Conservation (phyloP, 2,329 filamentous ascomycete species). For the Pyricularia grisea region DNA sequence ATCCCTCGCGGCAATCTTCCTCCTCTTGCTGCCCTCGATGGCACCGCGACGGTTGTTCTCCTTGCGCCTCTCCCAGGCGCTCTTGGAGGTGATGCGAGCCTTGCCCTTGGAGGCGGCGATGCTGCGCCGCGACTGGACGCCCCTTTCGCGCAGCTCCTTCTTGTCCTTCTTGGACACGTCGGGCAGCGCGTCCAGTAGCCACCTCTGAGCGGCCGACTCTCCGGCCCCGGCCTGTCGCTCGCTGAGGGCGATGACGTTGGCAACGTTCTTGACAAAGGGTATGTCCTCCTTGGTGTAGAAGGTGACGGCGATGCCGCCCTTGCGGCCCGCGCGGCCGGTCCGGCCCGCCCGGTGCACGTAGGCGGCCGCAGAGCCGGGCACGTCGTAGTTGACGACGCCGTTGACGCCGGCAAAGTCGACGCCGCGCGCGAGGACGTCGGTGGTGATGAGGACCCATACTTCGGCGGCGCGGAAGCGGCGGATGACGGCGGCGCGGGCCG, state of each 20-base stretch:
- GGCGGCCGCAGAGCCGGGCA: conserved; percentile 78
- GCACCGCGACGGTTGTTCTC: conserved; percentile 59
- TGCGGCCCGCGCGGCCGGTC: conserved; percentile 78
- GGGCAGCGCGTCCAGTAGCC: conserved; percentile 82
- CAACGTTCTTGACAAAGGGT: conserved; percentile 78
- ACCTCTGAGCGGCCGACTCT: conserved; percentile 51
- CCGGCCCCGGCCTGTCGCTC: conserved; percentile 56
- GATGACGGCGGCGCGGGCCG: conserved; percentile 71
- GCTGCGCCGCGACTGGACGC: conserved; percentile 60
- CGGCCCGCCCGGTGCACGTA: conserved; percentile 93
- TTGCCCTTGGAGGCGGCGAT: conserved; percentile 27
- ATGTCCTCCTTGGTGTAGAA: conserved; percentile 96
- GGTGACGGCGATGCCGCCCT: conserved; percentile 83
- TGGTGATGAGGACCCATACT: conserved; percentile 94
- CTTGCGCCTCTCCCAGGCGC: conserved; percentile 60
- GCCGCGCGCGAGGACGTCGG: conserved; percentile 82
- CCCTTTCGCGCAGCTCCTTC: conserved; percentile 71
- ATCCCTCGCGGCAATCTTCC: conserved; percentile 28
- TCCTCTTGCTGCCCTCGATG: conserved; percentile 50
- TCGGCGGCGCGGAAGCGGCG: conserved; percentile 82
- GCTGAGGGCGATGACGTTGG: conserved; percentile 80
- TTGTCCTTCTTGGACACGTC: conserved; percentile 75
- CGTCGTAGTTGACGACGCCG: conserved; percentile 95
- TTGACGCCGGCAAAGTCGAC: conserved; percentile 94
- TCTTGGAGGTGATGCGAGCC: conserved; percentile 73